Evolutionary conservation across 192 early-diverging fungal genomes (phyloP).

Genomic region (Cetraspora pellucida): DNA sequence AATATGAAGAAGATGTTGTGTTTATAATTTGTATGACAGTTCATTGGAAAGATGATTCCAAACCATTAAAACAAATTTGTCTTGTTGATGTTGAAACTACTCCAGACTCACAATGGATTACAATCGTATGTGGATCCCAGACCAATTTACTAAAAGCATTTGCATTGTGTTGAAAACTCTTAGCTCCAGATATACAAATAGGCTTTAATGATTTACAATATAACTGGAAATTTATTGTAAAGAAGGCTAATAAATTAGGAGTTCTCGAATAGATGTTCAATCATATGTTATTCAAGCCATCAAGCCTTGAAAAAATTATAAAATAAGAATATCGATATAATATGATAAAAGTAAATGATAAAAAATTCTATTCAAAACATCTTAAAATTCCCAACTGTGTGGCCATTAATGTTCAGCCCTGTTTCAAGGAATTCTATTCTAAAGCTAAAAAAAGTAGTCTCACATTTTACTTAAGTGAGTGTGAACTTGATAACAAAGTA

Average conservation of each 20-base stretch:
- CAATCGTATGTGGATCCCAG: slow-evolving; percentile 12
- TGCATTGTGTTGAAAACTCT: slow-evolving; percentile 6
- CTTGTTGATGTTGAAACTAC: neutral
- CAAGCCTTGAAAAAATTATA: too few species aligned
- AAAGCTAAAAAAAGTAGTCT: too few species aligned
- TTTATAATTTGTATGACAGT: slow-evolving; percentile 14
- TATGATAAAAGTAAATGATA: too few species aligned
- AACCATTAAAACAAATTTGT: neutral
- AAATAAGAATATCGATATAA: too few species aligned
- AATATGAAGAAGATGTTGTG: neutral
- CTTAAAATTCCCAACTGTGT: too few species aligned
- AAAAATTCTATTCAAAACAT: too few species aligned
- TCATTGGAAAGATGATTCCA: slow-evolving; percentile 21
- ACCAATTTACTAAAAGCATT: slow-evolving; percentile 14
- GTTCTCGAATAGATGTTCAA: neutral
- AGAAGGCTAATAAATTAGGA: neutral
- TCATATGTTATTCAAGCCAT: too few species aligned
- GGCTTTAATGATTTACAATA: neutral
- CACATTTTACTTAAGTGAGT: too few species aligned
- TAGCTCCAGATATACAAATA: slow-evolving; percentile 1
- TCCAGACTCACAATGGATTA: neutral
- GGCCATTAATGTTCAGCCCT: too few species aligned
- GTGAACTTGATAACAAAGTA: neutral
- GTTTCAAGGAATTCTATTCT: too few species aligned
- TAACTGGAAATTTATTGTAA: slow-evolving; percentile 7